Evolutionary conservation across 2,329 filamentous ascomycete genomes (phyloP), one percentile per base, ranked within the genome.

Genomic region (Canariomyces notabilis): DNA sequence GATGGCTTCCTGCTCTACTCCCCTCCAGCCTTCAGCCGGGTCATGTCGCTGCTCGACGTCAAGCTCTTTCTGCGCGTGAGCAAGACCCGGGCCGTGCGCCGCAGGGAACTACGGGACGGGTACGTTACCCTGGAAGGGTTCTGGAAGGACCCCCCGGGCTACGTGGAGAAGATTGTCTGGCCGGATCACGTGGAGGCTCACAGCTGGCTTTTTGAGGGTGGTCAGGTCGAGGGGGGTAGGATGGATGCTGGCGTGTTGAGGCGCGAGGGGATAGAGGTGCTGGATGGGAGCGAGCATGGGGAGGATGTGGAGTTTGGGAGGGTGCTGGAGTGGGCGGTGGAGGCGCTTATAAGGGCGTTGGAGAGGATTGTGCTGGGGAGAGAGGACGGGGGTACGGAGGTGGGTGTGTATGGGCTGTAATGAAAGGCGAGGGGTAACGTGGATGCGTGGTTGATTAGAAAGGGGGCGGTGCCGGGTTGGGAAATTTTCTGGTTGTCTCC

Each of bases 111-210:
- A 0, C 71, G 87, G 44, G 80, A 77, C 55, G 87, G 87, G 9
- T 93, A 93, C 63, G 85, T 89, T 22, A 91, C 87, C 3, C 66
- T 85, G 5, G 82, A 96, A 60, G 91, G 90, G 21, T 98, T 96
- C 69, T 98, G 93, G 93, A 77, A 83, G 46, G 93, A 98, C 65
- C 93, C 93, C 0, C 89, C 89, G 0, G 90, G 88, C 0, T 98
- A 97, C 64, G 89, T 97, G 31, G 90, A 97, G 63, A 79, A 86
- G 62, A 78, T 98, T 44, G 93, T 98, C 4, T 98, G 93, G 93
- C 91, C 91, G 3, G 91, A 95, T 59, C 97, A 96, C 65, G 87
- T 86, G 3, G 73, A 77, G 43, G 80, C 89, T 58, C 90, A 97
- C 68, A 71, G 72, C 18, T 95, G 87, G 75, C 71, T 98, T 64